Evolutionary conservation across 139 green algal species (phyloP), one percentile per base, ranked within the genome.

Genomic region (Pseudopediastrum boryanum): DNA sequence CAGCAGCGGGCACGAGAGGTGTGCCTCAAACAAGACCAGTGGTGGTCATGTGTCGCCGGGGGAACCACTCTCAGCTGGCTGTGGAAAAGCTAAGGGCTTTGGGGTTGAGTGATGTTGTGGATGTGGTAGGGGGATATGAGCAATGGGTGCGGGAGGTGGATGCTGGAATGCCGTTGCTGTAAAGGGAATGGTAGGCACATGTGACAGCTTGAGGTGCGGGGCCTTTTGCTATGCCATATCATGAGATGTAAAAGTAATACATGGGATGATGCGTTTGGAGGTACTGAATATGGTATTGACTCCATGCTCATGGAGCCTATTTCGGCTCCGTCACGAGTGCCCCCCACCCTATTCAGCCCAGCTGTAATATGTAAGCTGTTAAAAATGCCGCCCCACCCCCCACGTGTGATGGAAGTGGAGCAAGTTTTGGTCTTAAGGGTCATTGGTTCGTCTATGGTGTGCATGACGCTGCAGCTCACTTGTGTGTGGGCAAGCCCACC

Each of bases 1-100:
- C 16, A 66, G 46, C 27, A 58, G 36, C 61, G 76, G 58, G 29
- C 61, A 13, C 31, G 51, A n/a, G 31, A 23, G 46, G 50, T 27
- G 29, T 48, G 48, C 48, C 16, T 19, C 48, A 58, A 16, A 27
- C 61, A 35, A 50, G 71, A 42, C 39, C 46, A 21, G 71, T 98
- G 39, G 84, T 91, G 48, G 95, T 98, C 42, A 76, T 98, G 63
- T 98, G 95, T 83, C 82, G 95, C 13, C 83, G 94, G 1, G 95
- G 95, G 29, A 98, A 98, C 81, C 92, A 98, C 87, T 98, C 95
- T 7, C 95, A 98, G 81, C 56, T 90, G 33, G 93, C 90, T 9
- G 91, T 95, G 59, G 63, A 85, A 7, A n/a, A 39, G 77, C 83
- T 98, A 61, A 79, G 78, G 19, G 38, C 84, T 63, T 25, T 73